phyloP scores from a whole-genome alignment of 164 flowering plant genomes.

The Vitis vinifera region DNA sequence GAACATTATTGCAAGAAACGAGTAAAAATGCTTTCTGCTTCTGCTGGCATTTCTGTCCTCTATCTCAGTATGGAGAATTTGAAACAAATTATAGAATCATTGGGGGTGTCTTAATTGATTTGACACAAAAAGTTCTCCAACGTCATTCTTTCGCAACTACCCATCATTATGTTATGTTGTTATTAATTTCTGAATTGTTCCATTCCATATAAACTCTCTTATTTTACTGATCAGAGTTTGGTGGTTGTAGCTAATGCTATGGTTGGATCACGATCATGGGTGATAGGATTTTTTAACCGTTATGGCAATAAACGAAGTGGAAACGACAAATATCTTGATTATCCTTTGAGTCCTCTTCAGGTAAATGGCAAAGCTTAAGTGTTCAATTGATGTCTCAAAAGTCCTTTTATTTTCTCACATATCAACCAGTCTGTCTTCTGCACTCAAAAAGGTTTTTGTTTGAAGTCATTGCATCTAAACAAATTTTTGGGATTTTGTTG shows the following conservation, averaged over 20 bases:
- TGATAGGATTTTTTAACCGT: slow-evolving; percentile 73
- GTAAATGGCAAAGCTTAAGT: slow-evolving; percentile 27
- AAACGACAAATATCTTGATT: slow-evolving; percentile 36
- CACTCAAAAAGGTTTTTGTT: background rate
- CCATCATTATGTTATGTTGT: background rate
- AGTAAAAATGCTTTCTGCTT: background rate
- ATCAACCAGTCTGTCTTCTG: background rate
- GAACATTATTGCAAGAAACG: too few species aligned
- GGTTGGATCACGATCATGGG: slow-evolving; percentile 95
- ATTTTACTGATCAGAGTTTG: slow-evolving; percentile 20
- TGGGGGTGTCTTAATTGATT: too few species aligned
- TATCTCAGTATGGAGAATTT: background rate
- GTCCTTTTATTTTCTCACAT: background rate
- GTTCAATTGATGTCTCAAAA: background rate
- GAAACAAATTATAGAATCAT: background rate
- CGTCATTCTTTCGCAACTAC: too few species aligned
- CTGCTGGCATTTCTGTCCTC: background rate
- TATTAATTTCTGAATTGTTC: background rate
- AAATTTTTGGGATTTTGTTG: background rate
- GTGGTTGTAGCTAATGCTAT: slow-evolving; percentile 89
- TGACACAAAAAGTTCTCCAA: too few species aligned
- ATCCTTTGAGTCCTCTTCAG: slow-evolving; percentile 65
- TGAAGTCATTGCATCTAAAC: background rate
- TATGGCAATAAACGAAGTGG: slow-evolving; percentile 45
- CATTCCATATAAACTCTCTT: background rate